These are phyloP conservation scores for Hypsizygus ulmarius DNA, from an alignment of 1,284 basidiomycete genomes.

Conservation along the genomic window DNA sequence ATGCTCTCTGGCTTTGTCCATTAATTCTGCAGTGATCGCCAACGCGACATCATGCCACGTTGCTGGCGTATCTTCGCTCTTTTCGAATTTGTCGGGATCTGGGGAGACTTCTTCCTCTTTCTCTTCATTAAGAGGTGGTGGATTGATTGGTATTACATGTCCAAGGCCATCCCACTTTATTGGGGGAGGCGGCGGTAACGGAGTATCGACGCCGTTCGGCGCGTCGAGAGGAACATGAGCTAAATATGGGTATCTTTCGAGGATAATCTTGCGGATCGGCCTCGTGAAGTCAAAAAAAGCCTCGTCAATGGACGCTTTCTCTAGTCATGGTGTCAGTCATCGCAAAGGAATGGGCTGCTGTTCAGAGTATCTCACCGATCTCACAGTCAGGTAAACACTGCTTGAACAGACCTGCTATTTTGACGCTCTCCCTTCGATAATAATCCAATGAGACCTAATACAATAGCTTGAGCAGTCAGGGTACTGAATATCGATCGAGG, in stretches of 20 bases:
- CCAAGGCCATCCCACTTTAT: slow-evolving; percentile 69
- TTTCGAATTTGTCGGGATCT: slow-evolving; percentile 23
- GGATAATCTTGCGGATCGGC: slow-evolving; percentile 69
- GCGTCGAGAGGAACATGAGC: slow-evolving; percentile 66
- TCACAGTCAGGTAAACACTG: slow-evolving; percentile 65
- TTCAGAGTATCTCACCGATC: slow-evolving; percentile 30
- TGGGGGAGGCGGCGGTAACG: slow-evolving; percentile 76
- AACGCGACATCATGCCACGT: slow-evolving; percentile 95
- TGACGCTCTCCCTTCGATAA: slow-evolving; percentile 88
- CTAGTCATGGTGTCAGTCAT: slow-evolving; percentile 36
- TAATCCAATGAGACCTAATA: slow-evolving; percentile 90
- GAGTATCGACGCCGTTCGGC: slow-evolving; percentile 72
- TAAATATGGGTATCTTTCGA: slow-evolving; percentile 78
- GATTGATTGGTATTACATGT: slow-evolving; percentile 66
- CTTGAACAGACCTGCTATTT: slow-evolving; percentile 86
- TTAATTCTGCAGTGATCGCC: slow-evolving; percentile 86
- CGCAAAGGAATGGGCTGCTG: neutral
- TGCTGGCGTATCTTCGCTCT: slow-evolving; percentile 31
- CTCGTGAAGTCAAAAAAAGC: slow-evolving; percentile 89
- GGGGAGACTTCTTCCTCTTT: slow-evolving; percentile 2
- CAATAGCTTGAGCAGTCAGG: too few relatives aligned
- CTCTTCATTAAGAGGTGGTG: slow-evolving; percentile 17
- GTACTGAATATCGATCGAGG: neutral
- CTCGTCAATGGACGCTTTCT: slow-evolving; percentile 83
- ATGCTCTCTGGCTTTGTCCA: slow-evolving; percentile 72